These are phyloP conservation scores for Clarkia xantiana DNA, from an alignment of 345 rosid genomes.

Conservation along the genomic window DNA sequence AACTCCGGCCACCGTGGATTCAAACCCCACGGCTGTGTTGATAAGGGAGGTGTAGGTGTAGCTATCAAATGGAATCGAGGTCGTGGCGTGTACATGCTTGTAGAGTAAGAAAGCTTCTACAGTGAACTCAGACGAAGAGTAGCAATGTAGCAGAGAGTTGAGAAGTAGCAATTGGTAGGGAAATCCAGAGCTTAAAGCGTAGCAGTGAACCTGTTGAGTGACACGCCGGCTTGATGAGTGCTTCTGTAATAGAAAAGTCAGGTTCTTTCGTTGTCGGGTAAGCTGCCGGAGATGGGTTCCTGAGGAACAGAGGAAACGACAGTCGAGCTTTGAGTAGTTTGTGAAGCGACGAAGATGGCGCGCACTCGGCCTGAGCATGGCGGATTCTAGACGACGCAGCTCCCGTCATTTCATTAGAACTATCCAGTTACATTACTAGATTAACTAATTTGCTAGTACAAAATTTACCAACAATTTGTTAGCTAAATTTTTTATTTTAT, in stretches of 20 bases:
- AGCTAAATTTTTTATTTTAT: too few relatives aligned
- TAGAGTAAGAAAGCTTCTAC: slow-evolving; percentile 25
- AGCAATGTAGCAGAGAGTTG: slow-evolving; percentile 44
- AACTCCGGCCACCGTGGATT: slow-evolving; percentile 22
- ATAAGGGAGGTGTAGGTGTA: slow-evolving; percentile 47
- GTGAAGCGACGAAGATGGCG: slow-evolving; percentile 16
- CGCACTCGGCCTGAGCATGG: slow-evolving; percentile 9
- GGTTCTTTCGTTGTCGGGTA: slow-evolving; percentile 7
- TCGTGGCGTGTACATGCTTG: slow-evolving; percentile 5
- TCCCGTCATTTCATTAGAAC: too few relatives aligned
- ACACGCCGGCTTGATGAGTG: slow-evolving; percentile 15
- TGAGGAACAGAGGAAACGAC: slow-evolving; percentile 11
- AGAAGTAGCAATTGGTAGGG: slow-evolving; percentile 21
- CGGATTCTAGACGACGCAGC: too few relatives aligned
- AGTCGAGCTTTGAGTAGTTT: slow-evolving; percentile 9
- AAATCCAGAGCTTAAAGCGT: slow-evolving; percentile 22
- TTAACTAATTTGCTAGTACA: too few relatives aligned
- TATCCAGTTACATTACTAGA: too few relatives aligned
- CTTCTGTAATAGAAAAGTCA: slow-evolving; percentile 18
- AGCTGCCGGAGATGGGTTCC: slow-evolving; percentile 7
- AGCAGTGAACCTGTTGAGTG: slow-evolving; percentile 36
- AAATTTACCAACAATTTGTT: too few relatives aligned
- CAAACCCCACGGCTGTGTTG: slow-evolving; percentile 22
- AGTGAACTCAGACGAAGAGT: slow-evolving; percentile 28
- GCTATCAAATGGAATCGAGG: slow-evolving; percentile 36